phyloP scores from a whole-genome alignment of 129 eudicot species.

The Silybum marianum region DNA sequence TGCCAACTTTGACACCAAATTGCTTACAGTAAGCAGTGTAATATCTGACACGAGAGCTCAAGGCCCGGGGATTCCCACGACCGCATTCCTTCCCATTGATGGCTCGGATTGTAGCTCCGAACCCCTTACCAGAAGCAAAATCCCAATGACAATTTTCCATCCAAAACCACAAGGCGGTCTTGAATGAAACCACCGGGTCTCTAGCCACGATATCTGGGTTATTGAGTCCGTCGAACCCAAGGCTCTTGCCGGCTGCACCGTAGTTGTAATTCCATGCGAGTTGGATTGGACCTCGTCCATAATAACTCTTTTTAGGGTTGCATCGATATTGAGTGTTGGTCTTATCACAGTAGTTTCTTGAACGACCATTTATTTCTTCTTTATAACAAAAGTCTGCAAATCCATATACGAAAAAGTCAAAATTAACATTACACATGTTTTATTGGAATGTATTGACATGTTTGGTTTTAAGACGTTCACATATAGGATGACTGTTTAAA shows the following conservation, averaged over 20 bases:
- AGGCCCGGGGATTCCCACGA: neutral
- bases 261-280: constrained; percentile 36
- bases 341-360: constrained; percentile 21
- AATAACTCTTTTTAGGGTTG: constrained; percentile 18
- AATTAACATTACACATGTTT: too few species aligned
- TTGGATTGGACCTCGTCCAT: constrained; percentile 33
- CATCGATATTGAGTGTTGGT: constrained; percentile 19
- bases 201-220: constrained; percentile 30
- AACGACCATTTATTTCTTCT: constrained; percentile 26
- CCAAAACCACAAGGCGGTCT: constrained; percentile 37
- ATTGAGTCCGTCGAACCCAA: constrained; percentile 31
- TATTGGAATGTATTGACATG: neutral
- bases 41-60: constrained; percentile 4
- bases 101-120: constrained; percentile 24
- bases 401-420: neutral
- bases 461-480: neutral
- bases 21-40: constrained; percentile 29
- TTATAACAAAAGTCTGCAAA: constrained; percentile 28
- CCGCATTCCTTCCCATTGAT: constrained; percentile 26
- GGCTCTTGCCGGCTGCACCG: constrained; percentile 32
- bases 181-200: constrained; percentile 26
- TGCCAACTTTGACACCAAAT: constrained; percentile 27
- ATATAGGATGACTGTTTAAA: too few species aligned
- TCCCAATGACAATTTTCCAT: constrained; percentile 16
- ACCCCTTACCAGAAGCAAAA: constrained; percentile 33